Conservation (phyloP, 805 yeast species). For the Zygoascus flipseniorum region DNA sequence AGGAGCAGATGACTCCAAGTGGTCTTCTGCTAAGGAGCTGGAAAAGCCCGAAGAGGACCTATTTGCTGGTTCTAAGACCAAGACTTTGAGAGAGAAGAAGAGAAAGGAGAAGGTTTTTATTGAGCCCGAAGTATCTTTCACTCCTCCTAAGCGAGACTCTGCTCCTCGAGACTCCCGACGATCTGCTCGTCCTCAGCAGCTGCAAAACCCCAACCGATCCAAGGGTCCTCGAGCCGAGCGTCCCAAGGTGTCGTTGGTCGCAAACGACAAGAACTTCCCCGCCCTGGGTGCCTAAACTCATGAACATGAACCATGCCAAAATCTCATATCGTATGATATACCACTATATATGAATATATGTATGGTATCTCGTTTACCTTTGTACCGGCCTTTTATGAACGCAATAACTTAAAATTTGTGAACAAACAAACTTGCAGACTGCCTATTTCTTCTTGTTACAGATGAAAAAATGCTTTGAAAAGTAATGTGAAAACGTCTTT, state of each 20-base stretch:
- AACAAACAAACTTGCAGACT: too few relatives aligned
- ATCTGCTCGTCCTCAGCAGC: conserved; percentile 23
- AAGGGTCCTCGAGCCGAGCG: conserved; percentile 20
- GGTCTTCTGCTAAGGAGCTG: conserved; percentile 47
- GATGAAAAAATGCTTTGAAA: too few relatives aligned
- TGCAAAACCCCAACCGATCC: conserved; percentile 25
- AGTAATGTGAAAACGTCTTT: too few relatives aligned
- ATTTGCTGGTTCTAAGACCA: conserved; percentile 51
- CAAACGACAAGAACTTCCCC: conserved; percentile 22
- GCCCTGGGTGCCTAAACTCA: conserved; percentile 18
- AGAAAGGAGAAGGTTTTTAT: conserved; percentile 73
- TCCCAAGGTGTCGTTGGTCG: conserved; percentile 15
- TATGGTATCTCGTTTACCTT: background rate
- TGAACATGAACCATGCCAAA: too few relatives aligned
- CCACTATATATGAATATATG: background rate
- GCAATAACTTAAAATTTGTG: too few relatives aligned
- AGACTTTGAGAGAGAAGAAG: conserved; percentile 63
- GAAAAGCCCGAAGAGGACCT: conserved; percentile 57
- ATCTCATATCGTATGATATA: too few relatives aligned
- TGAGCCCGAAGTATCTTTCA: conserved; percentile 63
- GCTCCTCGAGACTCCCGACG: conserved; percentile 25
- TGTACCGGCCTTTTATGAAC: too few relatives aligned
- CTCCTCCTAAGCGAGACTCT: conserved; percentile 35
- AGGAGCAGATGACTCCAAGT: conserved; percentile 43
- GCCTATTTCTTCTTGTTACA: too few relatives aligned